A percentile compares a stretch with the other conserved stretches of the same genome.
Conservation (phyloP, 148 eudicot species). For the Rhododendron griersonianum region DNA sequence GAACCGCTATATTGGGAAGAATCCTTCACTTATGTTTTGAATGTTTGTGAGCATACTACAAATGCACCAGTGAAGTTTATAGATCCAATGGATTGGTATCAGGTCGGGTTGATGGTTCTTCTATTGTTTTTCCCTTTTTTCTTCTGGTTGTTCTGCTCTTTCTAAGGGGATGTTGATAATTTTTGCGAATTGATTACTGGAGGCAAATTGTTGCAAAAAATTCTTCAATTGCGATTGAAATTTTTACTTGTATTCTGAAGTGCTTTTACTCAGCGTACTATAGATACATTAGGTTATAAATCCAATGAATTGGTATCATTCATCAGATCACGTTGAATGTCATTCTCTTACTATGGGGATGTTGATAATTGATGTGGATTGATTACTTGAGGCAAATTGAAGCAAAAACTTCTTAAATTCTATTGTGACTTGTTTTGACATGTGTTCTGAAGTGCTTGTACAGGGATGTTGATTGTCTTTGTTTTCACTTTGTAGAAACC, state of each 20-base stretch:
- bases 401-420: not conserved
- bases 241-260: not conserved
- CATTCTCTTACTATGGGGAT: not conserved
- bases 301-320: not conserved
- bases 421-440: not conserved
- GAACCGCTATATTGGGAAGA: not conserved
- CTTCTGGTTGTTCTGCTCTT: not conserved
- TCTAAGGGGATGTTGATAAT: not conserved
- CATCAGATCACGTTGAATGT: not conserved
- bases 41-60: not conserved
- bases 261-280: not conserved
- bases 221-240: not conserved
- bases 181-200: not conserved
- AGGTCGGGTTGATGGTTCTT: not conserved
- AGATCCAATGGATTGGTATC: not conserved
- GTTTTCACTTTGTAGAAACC: conserved; percentile 64
- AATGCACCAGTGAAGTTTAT: not conserved
- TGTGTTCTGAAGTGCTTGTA: not conserved
- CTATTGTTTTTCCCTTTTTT: not conserved
- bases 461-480: not conserved
- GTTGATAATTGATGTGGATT: not conserved
- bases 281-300: not conserved
- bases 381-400: not conserved
- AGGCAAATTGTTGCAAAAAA: not conserved
- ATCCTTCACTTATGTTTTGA: not conserved